Evolutionary conservation across 805 yeast genomes (phyloP), one percentile per base, ranked within the genome.

Genomic region (Hanseniaspora osmophila): DNA sequence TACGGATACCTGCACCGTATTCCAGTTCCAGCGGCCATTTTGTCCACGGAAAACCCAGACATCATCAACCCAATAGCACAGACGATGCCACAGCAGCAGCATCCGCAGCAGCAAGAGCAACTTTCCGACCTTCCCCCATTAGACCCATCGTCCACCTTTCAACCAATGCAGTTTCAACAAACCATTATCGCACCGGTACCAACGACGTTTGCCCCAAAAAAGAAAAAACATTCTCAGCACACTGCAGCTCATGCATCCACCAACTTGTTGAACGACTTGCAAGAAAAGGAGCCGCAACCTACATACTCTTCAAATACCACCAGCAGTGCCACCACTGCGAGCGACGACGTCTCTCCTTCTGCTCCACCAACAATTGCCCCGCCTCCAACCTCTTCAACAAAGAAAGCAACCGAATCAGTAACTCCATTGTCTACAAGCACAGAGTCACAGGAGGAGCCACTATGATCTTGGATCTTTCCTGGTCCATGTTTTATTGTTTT

Each of bases 1-100:
- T 88, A 87, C 55, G 98, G 98, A 0, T 70, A 83, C 44, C 66
- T 90, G 43, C 97, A 90, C 58, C 67, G 92, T 49, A 63, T 84
- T n/a, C 96, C 97, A 1, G 75, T 77, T 1, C 59, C 58, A 6
- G 41, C n/a, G 15, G 42, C 30, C 15, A 40, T 43, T 3, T 42
- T 29, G 18, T 9, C 41, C 11, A 7, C 41, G 10, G 15, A 38
- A 19, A 22, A 22, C 27, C 7, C 27, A 22, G 27, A 22, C 27
- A 22, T 22, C 7, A 22, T 22, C 27, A 22, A 22, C 7, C 27
- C 27, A 22, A 22, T 22, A 22, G 27, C 27, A 5, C 27, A 22
- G 7, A 22, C 27, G 27, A 22, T 22, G 27, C 27, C 4, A 5
- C 27, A 22, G 7, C 27, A 22, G 27, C n/a, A n/a, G n/a, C n/a